Percentiles rank a stretch among this genome's conserved stretches.
phyloP scores from a whole-genome alignment of 345 rosid species.

The Cardamine occulta region DNA sequence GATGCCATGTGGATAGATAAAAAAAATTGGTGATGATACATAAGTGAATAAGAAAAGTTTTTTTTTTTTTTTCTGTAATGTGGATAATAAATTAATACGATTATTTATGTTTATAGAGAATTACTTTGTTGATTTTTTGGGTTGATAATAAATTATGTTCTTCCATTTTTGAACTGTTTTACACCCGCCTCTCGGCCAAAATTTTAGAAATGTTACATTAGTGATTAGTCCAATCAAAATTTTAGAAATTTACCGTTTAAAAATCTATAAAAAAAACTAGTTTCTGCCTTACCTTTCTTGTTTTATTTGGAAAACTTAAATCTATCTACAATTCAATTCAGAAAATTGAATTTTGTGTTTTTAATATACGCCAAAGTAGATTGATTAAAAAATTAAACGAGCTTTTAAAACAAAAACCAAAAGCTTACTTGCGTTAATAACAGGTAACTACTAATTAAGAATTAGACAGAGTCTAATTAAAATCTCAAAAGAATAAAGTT shows the following conservation, averaged over 20 bases:
- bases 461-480: background rate
- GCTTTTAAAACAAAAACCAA: background rate
- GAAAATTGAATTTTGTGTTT: background rate
- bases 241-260: background rate
- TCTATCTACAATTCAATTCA: background rate
- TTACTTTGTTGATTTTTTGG: background rate
- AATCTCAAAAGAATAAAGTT: background rate
- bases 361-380: background rate
- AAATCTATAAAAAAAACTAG: background rate
- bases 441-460: background rate
- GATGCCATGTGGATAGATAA: background rate
- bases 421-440: background rate
- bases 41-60: background rate
- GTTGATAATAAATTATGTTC: background rate
- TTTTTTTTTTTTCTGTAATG: background rate
- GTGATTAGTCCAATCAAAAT: background rate
- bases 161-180: no score
- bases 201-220: no score
- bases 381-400: background rate
- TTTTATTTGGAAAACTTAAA: background rate
- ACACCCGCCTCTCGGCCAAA: no score
- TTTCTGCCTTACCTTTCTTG: background rate
- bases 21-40: background rate
- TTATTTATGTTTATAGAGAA: background rate
- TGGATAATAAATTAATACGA: slow-evolving; percentile 13